Base-by-base conservation (phyloP, 768 basidiomycete genomes). In the Rhodotorula diobovata region DNA sequence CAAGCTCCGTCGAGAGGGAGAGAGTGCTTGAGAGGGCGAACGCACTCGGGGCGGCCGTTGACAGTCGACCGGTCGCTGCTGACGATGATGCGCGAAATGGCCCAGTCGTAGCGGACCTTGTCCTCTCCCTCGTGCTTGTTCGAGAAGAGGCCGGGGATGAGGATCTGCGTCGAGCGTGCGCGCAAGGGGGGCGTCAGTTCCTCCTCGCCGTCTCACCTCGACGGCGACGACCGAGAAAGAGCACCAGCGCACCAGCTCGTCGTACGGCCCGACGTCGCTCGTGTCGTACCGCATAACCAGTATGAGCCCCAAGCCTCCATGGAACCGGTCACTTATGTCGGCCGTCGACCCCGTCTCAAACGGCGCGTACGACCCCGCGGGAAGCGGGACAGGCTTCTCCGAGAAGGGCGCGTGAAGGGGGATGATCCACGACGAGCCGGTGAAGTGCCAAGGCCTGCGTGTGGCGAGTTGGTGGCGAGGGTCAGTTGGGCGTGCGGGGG, bases 71-170 rank as follows among this genome's bases (percentile, higher is more conserved):
- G 46, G 51, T 71, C 70, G 6, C 35, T 61, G 30, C 48, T 53
- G 16, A 71, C 70, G 62, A 66, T 58, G 65, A 71, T 71, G 25
- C 70, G 61, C 45, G 70, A 58, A 46, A 61, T 58, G 46, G 57
- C 46, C 10, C 61, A 14, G 46, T 62, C 48, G 60, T 71, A 71
- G 23, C 53, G 30, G 4, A 25, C 4, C 23, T 60, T n/a, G 21
- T 57, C 46, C n/a, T 34, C 54, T n/a, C 30, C 28, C 51, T 51
- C 35, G 35, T 28, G 35, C 23, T 39, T 4, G 21, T 37, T 41
- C 21, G 46, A 41, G 64, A 71, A 71, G 1, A 71, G 35, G 25
- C 70, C 70, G 9, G 70, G 70, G 15, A 66, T 39, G 35, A 43
- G 61, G 12, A 71, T 45, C n/a, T n/a, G n/a, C n/a, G n/a, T n/a